Percentiles rank a stretch among this genome's conserved stretches.
Conservation (phyloP, 768 basidiomycete genomes). For the Psilocybe azurescens region DNA sequence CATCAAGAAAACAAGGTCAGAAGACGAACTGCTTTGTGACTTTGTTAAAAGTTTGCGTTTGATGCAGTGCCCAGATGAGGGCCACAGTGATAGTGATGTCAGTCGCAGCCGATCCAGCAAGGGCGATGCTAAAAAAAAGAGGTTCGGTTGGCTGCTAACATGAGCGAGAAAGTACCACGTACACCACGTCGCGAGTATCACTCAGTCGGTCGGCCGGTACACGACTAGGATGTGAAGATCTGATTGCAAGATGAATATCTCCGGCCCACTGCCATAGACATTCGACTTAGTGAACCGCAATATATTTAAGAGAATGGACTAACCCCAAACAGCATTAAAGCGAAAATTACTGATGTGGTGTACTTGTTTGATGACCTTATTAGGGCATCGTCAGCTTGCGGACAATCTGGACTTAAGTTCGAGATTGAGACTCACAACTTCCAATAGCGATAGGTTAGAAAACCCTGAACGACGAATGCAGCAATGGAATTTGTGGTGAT, state of each 20-base stretch:
- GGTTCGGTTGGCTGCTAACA: neutral
- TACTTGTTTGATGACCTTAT: slow-evolving; percentile 14
- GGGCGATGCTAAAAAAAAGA: neutral
- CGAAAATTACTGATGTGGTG: neutral
- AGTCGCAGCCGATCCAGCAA: neutral
- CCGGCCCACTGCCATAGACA: neutral
- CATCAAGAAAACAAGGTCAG: neutral
- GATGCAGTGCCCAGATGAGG: neutral
- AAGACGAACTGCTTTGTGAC: neutral
- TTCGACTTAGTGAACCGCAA: neutral
- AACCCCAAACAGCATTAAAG: slow-evolving; percentile 4
- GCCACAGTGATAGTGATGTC: neutral
- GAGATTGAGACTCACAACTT: slow-evolving; percentile 10
- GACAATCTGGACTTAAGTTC: neutral
- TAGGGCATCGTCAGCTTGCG: no score
- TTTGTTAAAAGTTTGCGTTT: neutral
- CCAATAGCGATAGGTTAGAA: slow-evolving; percentile 17
- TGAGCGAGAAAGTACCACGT: neutral
- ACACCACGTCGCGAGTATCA: slow-evolving; percentile 2
- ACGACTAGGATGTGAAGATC: neutral
- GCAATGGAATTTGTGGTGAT: slow-evolving; percentile 11
- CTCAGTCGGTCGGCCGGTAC: neutral
- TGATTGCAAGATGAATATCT: neutral
- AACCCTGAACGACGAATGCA: slow-evolving; percentile 13
- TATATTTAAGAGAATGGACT: neutral